A percentile compares a stretch with the other conserved stretches of the same genome.
phyloP scores from a whole-genome alignment of 1,284 basidiomycete species.

The Gymnopus androsaceus region DNA sequence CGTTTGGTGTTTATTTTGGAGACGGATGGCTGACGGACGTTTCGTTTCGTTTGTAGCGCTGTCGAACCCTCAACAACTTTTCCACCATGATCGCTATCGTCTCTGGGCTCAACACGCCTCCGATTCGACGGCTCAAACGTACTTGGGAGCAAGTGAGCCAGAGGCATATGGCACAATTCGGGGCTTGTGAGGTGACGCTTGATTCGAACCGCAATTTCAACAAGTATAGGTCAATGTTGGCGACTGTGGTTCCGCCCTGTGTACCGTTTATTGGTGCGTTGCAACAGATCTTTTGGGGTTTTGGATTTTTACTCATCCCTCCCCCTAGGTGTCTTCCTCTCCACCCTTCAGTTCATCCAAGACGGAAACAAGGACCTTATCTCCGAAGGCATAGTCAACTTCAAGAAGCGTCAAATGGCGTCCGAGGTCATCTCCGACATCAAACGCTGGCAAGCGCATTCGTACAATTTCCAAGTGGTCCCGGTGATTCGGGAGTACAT shows the following conservation, averaged over 20 bases:
- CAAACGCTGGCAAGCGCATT: constrained; percentile 90
- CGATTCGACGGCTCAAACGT: constrained; percentile 88
- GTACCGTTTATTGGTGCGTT: constrained; percentile 92
- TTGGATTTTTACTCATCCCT: constrained; percentile 9
- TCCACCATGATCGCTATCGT: constrained; percentile 96
- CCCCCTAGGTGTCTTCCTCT: constrained; percentile 85
- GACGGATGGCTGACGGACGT: constrained; percentile 12
- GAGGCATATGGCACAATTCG: constrained; percentile 68
- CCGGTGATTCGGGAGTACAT: constrained; percentile 75
- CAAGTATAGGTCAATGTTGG: constrained; percentile 86
- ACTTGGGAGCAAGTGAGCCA: constrained; percentile 93
- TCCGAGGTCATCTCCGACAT: constrained; percentile 97
- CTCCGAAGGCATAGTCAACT: constrained; percentile 87
- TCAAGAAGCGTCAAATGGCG: constrained; percentile 91
- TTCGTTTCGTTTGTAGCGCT: constrained; percentile 61
- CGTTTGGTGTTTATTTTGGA: neutral
- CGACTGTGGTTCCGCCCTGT: constrained; percentile 88
- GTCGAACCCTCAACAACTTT: constrained; percentile 89
- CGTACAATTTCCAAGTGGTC: constrained; percentile 83
- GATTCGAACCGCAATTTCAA: constrained; percentile 93
- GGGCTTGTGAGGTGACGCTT: constrained; percentile 78
- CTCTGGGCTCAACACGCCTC: constrained; percentile 92
- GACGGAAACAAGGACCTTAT: constrained; percentile 94
- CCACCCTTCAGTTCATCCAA: constrained; percentile 95
- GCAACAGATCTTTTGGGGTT: constrained; percentile 1